Conservation (phyloP, 192 early-diverging fungal species). For the Phlyctochytrium planicorne region DNA sequence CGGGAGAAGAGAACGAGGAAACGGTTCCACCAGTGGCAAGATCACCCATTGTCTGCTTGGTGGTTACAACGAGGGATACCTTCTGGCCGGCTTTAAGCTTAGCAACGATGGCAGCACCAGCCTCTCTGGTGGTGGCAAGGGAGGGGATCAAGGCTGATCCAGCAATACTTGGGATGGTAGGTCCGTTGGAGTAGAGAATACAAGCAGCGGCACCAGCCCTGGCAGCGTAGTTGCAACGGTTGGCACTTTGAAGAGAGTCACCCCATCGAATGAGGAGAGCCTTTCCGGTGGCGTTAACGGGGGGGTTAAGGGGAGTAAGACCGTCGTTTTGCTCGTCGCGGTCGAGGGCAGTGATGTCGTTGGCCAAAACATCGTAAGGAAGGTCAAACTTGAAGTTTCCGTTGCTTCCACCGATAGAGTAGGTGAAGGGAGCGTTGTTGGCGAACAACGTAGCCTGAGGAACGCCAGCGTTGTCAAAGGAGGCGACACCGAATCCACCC, state of each 20-base stretch:
- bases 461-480: conserved; percentile 15
- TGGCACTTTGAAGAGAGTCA: background rate
- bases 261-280: conserved; percentile 4
- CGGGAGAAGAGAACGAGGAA: conserved; percentile 71
- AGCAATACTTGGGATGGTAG: background rate
- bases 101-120: conserved; percentile 13
- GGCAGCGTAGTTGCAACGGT: background rate
- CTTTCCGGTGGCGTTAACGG: background rate
- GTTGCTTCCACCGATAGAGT: too few species aligned
- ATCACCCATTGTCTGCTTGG: background rate
- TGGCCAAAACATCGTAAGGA: background rate
- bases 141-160: background rate
- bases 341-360: background rate
- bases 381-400: too few species aligned
- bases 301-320: background rate
- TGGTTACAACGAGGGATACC: background rate
- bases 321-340: conserved; percentile 2
- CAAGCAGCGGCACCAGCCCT: conserved; percentile 5
- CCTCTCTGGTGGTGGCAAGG: background rate
- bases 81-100: background rate
- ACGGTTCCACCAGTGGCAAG: conserved; percentile 50
- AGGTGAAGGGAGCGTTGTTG: too few species aligned
- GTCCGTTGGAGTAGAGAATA: conserved; percentile 4
- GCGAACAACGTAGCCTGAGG: conserved; percentile 13
- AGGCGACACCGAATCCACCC: conserved; percentile 26